Base-by-base conservation (phyloP, 2,329 filamentous ascomycete genomes). In the Pestalotiopsis sp. region DNA sequence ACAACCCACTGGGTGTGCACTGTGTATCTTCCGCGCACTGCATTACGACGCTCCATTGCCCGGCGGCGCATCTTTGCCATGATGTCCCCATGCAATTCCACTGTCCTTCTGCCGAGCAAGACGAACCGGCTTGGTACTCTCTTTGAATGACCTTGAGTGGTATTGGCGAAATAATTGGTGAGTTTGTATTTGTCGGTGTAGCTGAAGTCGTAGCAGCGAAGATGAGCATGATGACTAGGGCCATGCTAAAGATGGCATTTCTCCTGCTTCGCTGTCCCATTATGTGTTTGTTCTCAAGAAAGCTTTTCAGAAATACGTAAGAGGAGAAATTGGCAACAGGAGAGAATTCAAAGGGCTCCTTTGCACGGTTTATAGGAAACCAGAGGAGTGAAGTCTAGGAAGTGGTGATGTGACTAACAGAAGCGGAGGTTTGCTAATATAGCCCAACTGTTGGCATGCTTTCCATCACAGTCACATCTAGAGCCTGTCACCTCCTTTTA, bases 81-180 rank as follows among this genome's bases (percentile, higher is more conserved):
- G 78, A 79, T 23, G 71, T 76, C 0, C 78, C 80, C 78, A 87
- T 83, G 78, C 86, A 88, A 76, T 87, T 86, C 86, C 86, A 88
- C 70, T 83, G 81, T n/a, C 86, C 85, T 69, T 88, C 85, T 13
- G 77, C 73, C 12, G 77, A 75, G 75, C 85, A 87, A 4, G 75
- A 71, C 2, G 81, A 76, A 23, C 83, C 83, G 3, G 73, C 75
- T 13, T 76, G 69, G 69, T 72, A 72, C 25, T 71, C 66, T 11
- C 69, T 62, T 27, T 4, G 6, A 3, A 17, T 20, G 39, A 64
- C 14, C 4, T 23, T 27, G 25, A n/a, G 25, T 20, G 49, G 5
- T 38, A 27, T 45, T 55, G 20, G 12, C 12, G 17, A 31, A 2
- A 9, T 7, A 52, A n/a, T 63, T 23, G 5, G n/a, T 63, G 13